Conservation (phyloP, 768 basidiomycete genomes). For the Coprinellus aureogranulatus region DNA sequence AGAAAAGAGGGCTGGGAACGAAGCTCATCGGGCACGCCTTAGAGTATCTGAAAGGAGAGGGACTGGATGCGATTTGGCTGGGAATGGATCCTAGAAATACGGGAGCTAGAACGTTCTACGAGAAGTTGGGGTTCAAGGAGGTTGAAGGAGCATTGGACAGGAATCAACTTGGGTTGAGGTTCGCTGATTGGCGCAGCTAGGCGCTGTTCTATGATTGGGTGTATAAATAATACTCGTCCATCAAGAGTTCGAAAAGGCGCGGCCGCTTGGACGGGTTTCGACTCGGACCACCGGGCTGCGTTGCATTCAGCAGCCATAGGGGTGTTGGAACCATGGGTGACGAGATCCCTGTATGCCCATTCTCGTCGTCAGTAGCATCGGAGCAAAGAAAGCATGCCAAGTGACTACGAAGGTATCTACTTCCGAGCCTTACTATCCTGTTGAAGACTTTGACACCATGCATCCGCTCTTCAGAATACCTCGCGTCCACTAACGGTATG, state of each 20-base stretch:
- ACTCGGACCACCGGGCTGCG: too few relatives aligned
- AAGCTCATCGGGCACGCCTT: slow-evolving; percentile 57
- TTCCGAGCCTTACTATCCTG: too few relatives aligned
- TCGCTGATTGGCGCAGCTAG: slow-evolving; percentile 31
- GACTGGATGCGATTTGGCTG: slow-evolving; percentile 59
- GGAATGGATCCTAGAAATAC: slow-evolving; percentile 65
- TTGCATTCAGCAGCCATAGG: too few relatives aligned
- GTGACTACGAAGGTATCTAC: neutral
- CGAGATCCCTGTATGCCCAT: neutral
- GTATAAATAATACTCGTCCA: neutral
- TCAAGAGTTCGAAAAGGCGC: neutral
- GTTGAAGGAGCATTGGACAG: slow-evolving; percentile 51
- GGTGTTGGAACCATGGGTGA: neutral
- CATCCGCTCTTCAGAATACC: too few relatives aligned
- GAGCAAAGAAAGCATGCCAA: neutral
- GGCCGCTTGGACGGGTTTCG: too few relatives aligned
- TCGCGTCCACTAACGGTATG: too few relatives aligned
- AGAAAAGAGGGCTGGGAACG: slow-evolving; percentile 70
- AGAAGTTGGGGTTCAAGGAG: slow-evolving; percentile 55
- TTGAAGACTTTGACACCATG: too few relatives aligned
- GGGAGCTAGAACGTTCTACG: slow-evolving; percentile 61
- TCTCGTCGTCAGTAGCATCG: neutral
- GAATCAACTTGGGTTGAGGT: slow-evolving; percentile 53
- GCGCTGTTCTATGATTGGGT: neutral
- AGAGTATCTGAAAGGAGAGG: slow-evolving; percentile 48